Evolutionary conservation across 2,329 filamentous ascomycete species (phyloP), one percentile per base, ranked within the genome.

Genomic region (Fusarium sp.): DNA sequence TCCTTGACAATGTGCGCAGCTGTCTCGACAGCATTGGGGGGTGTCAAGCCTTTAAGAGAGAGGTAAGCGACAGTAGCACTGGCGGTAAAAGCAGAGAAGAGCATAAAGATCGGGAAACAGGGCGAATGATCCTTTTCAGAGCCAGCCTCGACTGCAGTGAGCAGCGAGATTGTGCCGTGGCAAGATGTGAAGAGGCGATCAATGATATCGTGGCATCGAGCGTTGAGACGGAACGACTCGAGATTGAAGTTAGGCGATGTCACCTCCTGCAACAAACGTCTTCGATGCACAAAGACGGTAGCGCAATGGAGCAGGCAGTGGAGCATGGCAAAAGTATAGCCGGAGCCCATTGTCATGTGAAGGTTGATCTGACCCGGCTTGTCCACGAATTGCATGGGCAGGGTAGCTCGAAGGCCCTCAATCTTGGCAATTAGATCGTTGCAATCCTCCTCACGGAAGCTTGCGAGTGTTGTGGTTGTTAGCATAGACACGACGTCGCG

Each of bases 301-400:
- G 87, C 85, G 72, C 86, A 89, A 75, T 89, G 87, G 21, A 89
- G 81, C 23, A 89, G 83, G 59, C 85, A 88, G 76, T 89, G 87
- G 53, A 89, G 82, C 85, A 89, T 88, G 66, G 87, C 87, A 74
- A 87, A 89, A 0, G 86, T 89, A 72, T 86, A 87, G 58, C 87
- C 87, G 46, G 87, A 88, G 37, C 87, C 87, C 87, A 89, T 89
- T 21, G 87, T 89, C 74, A 89, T 88, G 76, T 89, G 87, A 7
- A 89, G 80, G 72, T 85, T 87, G 74, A 89, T 87, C 78, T 89
- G 87, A 41, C 85, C 86, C 0, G 86, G 85, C 78, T 89, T 89
- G 73, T 89, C 87, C 66, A 87, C 82, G 59, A 87, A 88, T 76
- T 89, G 87, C 80, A 87, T 84, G 2, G 87, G 87, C 46, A 89